Conservation (phyloP, 768 basidiomycete species). For the Boletales sp. region DNA sequence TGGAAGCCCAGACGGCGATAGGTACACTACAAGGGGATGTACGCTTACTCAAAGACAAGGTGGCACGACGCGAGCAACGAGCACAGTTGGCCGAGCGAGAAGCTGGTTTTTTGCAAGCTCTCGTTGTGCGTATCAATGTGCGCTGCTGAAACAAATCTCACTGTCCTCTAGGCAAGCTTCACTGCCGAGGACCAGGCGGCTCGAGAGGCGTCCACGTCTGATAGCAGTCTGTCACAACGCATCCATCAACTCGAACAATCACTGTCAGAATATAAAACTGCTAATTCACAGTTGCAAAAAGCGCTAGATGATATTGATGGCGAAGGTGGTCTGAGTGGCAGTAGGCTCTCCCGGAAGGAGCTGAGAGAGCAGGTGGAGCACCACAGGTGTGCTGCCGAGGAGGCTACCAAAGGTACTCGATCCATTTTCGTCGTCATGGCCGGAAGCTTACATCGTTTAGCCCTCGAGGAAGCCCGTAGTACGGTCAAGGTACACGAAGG, state of each 20-base stretch:
- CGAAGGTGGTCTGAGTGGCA: slow-evolving; percentile 24
- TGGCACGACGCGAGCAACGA: slow-evolving; percentile 36
- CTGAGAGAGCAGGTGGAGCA: slow-evolving; percentile 37
- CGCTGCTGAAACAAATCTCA: background rate
- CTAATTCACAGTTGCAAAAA: slow-evolving; percentile 42
- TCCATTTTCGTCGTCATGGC: background rate
- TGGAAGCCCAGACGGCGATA: slow-evolving; percentile 34
- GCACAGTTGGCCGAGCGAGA: slow-evolving; percentile 53
- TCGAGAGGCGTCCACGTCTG: slow-evolving; percentile 23
- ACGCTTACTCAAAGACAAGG: slow-evolving; percentile 37
- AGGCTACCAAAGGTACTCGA: slow-evolving; percentile 40
- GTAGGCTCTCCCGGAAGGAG: slow-evolving; percentile 31
- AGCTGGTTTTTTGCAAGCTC: slow-evolving; percentile 60
- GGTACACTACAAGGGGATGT: slow-evolving; percentile 35
- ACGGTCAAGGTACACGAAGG: slow-evolving; percentile 39
- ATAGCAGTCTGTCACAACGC: slow-evolving; percentile 38
- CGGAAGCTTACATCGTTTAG: slow-evolving; percentile 28
- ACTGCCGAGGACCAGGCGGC: slow-evolving; percentile 50
- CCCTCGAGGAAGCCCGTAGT: slow-evolving; percentile 39
- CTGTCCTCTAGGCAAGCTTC: slow-evolving; percentile 51
- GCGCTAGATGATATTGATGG: slow-evolving; percentile 47
- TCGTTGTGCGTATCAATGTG: slow-evolving; percentile 49
- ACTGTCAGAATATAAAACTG: slow-evolving; percentile 51
- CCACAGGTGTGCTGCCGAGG: slow-evolving; percentile 35
- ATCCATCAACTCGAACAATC: slow-evolving; percentile 54